Base-by-base conservation (phyloP, 2,329 filamentous ascomycete species). In the Mollisiaceae sp. region DNA sequence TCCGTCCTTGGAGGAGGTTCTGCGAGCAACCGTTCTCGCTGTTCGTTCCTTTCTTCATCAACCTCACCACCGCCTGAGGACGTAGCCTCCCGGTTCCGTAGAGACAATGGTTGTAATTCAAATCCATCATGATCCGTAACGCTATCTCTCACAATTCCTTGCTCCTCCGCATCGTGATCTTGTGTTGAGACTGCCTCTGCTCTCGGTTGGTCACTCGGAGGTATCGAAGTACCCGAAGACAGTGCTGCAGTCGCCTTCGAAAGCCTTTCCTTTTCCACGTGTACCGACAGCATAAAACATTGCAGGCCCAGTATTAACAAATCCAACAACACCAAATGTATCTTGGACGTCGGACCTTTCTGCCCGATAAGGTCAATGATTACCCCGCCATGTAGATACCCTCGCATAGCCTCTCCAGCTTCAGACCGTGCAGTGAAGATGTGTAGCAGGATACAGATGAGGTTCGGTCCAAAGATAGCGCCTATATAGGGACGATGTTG, bases 331-430 rank as follows among this genome's bases (percentile, higher is more conserved):
- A 90, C 69, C 55, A 89, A 82, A 59, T 84, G 82, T 18, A 85
- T 71, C 68, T 82, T 82, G 27, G 85, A 88, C 1, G 82, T 81
- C 1, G 88, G 85, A 4, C 87, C 85, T 69, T 83, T 84, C 75
- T 91, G 88, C 15, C 89, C 89, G 70, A 91, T 82, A 70, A 91
- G 88, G 73, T 91, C 89, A 70, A 90, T 83, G 27, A 91, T 81
- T 59, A 90, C 79, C 39, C 89, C 89, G 27, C 89, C 89, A 68
- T 91, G 88, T 27, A 90, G 81, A 73, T 90, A 91, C 27, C 88
- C 88, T 60, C 86, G 81, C 65, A 86, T 82, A 43, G 85, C 82
- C 71, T 90, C 88, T 66, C 83, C 82, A n/a, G 86, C 87, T 24
- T 78, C 77, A 0, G 86, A 84, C 0, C 87, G 77, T 8, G 83